A percentile compares a stretch with the other conserved stretches of the same genome.
phyloP scores from a whole-genome alignment of 345 rosid species.

The Moricandia arvensis region DNA sequence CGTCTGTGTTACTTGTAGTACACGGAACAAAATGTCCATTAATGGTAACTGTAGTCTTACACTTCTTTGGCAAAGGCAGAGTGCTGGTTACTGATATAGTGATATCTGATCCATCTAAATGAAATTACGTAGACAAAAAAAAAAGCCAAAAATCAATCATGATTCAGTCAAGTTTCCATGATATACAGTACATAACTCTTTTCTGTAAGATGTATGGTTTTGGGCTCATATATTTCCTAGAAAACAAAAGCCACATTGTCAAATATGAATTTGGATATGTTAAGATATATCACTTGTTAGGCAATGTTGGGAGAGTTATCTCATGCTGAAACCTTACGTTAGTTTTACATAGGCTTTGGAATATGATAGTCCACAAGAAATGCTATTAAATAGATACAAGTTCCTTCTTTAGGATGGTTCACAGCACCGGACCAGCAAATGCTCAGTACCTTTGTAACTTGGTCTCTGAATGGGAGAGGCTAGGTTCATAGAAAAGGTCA shows the following conservation, averaged over 20 bases:
- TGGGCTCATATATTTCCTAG: neutral
- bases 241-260: neutral
- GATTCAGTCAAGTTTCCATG: neutral
- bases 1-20: neutral
- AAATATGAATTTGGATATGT: neutral
- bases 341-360: no score
- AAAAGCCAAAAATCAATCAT: neutral
- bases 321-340: no score
- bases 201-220: neutral
- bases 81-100: neutral
- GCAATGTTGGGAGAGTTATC: neutral
- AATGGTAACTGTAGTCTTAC: neutral
- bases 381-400: neutral
- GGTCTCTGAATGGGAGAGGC: no score
- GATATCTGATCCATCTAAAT: neutral
- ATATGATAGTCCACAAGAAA: neutral
- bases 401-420: neutral
- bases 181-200: neutral
- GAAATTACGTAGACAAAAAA: neutral
- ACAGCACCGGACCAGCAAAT: no score
- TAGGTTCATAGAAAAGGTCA: no score
- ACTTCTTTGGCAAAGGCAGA: neutral
- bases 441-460: no score
- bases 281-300: no score
- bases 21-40: constrained; percentile 17